Percentiles rank a stretch among this genome's conserved stretches.
Evolutionary conservation across 768 basidiomycete species (phyloP).

Genomic region (Coprinellus micaceus): DNA sequence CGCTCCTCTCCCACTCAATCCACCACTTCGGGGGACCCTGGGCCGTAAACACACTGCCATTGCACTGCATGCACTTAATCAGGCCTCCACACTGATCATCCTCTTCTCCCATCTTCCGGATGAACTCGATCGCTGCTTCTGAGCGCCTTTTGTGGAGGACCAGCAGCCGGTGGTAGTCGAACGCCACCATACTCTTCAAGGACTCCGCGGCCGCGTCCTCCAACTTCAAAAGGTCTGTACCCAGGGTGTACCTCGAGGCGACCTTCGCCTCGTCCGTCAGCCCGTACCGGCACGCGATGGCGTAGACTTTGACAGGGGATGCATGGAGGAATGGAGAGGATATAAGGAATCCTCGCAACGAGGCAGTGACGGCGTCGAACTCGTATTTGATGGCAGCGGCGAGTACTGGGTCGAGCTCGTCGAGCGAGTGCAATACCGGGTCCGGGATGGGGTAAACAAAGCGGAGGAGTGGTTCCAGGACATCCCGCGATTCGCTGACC

Average conservation of each 20-base stretch:
- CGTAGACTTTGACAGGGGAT: constrained; percentile 61
- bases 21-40: constrained; percentile 66
- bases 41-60: constrained; percentile 41
- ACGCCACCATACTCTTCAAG: constrained; percentile 63
- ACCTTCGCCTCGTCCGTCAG: constrained; percentile 59
- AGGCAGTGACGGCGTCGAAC: constrained; percentile 39
- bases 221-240: constrained; percentile 48
- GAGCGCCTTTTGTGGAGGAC: constrained; percentile 55
- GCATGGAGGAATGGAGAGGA: constrained; percentile 44
- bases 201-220: constrained; percentile 36
- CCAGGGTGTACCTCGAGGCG: constrained; percentile 58
- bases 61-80: constrained; percentile 64
- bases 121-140: constrained; percentile 42
- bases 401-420: constrained; percentile 50
- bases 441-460: constrained; percentile 61
- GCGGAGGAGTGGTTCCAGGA: constrained; percentile 49
- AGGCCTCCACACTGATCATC: constrained; percentile 24
- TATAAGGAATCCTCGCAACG: constrained; percentile 51
- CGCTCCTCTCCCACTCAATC: constrained; percentile 54
- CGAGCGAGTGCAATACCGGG: constrained; percentile 47
- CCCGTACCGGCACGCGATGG: constrained; percentile 64
- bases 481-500: constrained; percentile 46
- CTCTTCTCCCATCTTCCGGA: constrained; percentile 32
- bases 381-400: constrained; percentile 64
- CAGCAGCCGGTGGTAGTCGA: constrained; percentile 62